Evolutionary conservation across 139 green algal genomes (phyloP).

Genomic region (Zygnema cylindricum): DNA sequence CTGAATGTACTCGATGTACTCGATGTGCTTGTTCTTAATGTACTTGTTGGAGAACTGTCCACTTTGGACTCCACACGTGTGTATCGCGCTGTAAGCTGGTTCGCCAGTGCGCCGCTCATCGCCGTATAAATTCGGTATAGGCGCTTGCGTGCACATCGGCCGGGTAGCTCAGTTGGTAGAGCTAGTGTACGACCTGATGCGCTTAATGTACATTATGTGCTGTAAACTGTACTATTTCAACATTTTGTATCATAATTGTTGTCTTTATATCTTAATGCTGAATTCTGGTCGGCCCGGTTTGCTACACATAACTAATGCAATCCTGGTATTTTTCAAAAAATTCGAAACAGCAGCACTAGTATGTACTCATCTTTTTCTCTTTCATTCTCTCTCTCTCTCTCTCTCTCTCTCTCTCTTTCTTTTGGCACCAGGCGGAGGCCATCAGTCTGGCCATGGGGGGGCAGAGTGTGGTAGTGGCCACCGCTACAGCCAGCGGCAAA

Average conservation of each 20-base stretch:
- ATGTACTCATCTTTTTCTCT: too few relatives aligned
- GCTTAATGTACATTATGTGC: too few relatives aligned
- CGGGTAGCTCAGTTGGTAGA: too few relatives aligned
- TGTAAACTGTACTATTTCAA: background rate
- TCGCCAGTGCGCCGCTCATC: too few relatives aligned
- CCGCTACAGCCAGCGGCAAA: slow-evolving; percentile 90
- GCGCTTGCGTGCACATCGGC: too few relatives aligned
- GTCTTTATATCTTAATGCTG: background rate
- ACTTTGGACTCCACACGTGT: too few relatives aligned
- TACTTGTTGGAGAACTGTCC: too few relatives aligned
- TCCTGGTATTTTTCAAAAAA: background rate
- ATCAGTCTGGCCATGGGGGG: slow-evolving; percentile 68
- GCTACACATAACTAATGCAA: background rate
- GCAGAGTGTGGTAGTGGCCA: slow-evolving; percentile 82
- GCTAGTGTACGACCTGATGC: too few relatives aligned
- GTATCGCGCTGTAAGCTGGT: too few relatives aligned
- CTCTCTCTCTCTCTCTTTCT: slow-evolving; percentile 39
- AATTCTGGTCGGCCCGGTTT: background rate
- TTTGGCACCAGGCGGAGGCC: slow-evolving; percentile 64
- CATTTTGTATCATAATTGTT: background rate
- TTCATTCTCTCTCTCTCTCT: background rate
- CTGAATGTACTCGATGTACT: too few relatives aligned
- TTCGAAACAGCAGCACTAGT: background rate
- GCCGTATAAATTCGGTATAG: too few relatives aligned
- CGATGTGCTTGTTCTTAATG: too few relatives aligned